These are phyloP conservation scores for Aspergillus sparsus DNA, from an alignment of 495 filamentous ascomycete species.

Conservation along the genomic window DNA sequence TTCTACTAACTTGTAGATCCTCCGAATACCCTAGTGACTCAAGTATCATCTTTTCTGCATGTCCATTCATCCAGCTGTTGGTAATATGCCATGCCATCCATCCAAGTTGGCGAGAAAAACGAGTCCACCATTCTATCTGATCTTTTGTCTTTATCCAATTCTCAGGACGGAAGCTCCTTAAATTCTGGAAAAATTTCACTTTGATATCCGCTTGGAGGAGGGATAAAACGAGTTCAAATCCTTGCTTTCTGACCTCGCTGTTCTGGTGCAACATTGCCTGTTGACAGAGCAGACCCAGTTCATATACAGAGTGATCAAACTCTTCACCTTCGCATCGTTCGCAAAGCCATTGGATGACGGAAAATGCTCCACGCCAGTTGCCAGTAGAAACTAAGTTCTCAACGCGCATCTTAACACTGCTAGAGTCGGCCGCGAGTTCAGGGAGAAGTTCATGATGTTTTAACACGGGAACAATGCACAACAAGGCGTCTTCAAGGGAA, in stretches of 20 bases:
- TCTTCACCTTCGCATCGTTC: conserved; percentile 29
- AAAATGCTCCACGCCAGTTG: conserved; percentile 32
- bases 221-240: conserved; percentile 6
- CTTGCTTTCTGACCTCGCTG: conserved; percentile 18
- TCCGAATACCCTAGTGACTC: conserved; percentile 10
- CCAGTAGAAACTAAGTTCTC: conserved; percentile 13
- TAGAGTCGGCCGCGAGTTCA: conserved; percentile 28
- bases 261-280: conserved; percentile 26
- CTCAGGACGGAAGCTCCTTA: conserved; percentile 4
- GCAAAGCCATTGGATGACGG: conserved; percentile 32
- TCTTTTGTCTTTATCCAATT: conserved; percentile 19
- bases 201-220: conserved; percentile 24
- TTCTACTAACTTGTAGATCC: no score
- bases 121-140: conserved; percentile 22
- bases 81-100: conserved; percentile 36
- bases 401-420: conserved; percentile 18
- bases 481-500: conserved; percentile 37
- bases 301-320: conserved; percentile 31
- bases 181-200: conserved; percentile 1
- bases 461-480: conserved; percentile 39
- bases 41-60: conserved; percentile 14
- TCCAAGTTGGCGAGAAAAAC: conserved; percentile 30
- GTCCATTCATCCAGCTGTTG: conserved; percentile 1
- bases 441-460: conserved; percentile 28
- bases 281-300: conserved; percentile 34